phyloP scores from a whole-genome alignment of 2,329 filamentous ascomycete genomes.

The Colletotrichum godetiae region DNA sequence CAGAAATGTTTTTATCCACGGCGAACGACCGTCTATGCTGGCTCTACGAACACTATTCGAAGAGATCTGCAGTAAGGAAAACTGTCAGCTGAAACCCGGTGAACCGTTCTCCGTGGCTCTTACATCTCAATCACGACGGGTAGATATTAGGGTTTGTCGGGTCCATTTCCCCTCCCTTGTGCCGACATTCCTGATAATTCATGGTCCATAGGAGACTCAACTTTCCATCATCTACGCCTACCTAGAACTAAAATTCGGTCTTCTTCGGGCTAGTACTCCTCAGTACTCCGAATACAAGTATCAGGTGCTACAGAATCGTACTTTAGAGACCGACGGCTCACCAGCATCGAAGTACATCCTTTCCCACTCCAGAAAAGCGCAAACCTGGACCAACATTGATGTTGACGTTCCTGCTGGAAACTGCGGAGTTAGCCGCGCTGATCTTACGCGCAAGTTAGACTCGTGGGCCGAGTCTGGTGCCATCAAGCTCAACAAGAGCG shows the following conservation, averaged over 20 bases:
- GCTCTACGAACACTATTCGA: constrained; percentile 60
- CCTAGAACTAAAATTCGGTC: constrained; percentile 68
- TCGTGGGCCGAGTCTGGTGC: constrained; percentile 60
- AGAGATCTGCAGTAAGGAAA: constrained; percentile 59
- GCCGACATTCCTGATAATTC: background rate
- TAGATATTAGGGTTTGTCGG: constrained; percentile 63
- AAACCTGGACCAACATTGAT: constrained; percentile 59
- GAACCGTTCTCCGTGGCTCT: constrained; percentile 59
- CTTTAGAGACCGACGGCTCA: constrained; percentile 50
- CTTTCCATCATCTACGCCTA: constrained; percentile 64
- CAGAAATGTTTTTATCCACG: constrained; percentile 68
- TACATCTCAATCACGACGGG: constrained; percentile 56
- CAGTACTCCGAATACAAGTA: constrained; percentile 68
- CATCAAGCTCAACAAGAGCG: constrained; percentile 63
- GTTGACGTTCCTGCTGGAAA: constrained; percentile 51
- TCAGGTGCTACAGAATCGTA: constrained; percentile 45
- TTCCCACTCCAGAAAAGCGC: constrained; percentile 50
- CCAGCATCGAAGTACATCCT: constrained; percentile 57
- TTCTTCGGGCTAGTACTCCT: constrained; percentile 67
- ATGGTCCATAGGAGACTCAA: constrained; percentile 9
- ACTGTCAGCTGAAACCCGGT: constrained; percentile 46
- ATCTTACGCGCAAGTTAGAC: constrained; percentile 66
- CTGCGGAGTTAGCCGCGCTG: constrained; percentile 51
- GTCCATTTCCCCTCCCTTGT: constrained; percentile 42
- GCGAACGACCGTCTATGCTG: constrained; percentile 65